Conservation (phyloP, 371 early-diverging fungal genomes). For the Mucor piriformis region DNA sequence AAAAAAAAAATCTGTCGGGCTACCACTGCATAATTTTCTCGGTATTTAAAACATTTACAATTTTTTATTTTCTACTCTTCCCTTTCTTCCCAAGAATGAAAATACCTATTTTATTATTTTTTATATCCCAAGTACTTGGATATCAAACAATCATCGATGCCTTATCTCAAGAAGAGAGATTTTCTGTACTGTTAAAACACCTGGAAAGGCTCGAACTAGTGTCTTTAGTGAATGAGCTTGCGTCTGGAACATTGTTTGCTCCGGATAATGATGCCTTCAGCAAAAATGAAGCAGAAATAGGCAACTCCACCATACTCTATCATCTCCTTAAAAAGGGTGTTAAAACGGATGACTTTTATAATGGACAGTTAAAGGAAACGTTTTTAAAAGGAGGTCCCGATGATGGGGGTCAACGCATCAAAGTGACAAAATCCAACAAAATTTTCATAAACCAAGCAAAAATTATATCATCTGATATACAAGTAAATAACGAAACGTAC, state of each 20-base stretch:
- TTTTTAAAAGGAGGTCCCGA: conserved; percentile 40
- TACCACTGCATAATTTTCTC: too few species aligned
- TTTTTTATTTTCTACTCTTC: not conserved
- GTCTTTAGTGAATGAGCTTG: conserved; percentile 26
- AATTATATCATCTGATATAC: conserved; percentile 42
- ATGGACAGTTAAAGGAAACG: conserved; percentile 52
- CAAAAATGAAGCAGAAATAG: conserved; percentile 28
- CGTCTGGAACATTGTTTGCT: conserved; percentile 56
- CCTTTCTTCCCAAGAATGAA: not conserved
- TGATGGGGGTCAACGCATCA: conserved; percentile 35
- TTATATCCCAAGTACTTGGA: not conserved
- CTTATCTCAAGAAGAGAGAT: conserved; percentile 31
- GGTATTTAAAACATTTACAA: not conserved
- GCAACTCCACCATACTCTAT: conserved; percentile 39
- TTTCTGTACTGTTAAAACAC: conserved; percentile 29
- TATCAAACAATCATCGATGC: conserved; percentile 32
- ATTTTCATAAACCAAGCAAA: conserved; percentile 44
- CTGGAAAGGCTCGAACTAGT: conserved; percentile 26
- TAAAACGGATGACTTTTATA: conserved; percentile 26
- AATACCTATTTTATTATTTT: not conserved
- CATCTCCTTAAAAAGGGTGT: conserved; percentile 42
- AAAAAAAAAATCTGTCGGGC: too few species aligned
- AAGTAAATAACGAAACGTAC: conserved; percentile 34
- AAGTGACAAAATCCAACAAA: conserved; percentile 35
- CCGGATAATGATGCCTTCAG: conserved; percentile 58